Evolutionary conservation across 441 rosid genomes (phyloP).

Genomic region (Croton laevigatus): DNA sequence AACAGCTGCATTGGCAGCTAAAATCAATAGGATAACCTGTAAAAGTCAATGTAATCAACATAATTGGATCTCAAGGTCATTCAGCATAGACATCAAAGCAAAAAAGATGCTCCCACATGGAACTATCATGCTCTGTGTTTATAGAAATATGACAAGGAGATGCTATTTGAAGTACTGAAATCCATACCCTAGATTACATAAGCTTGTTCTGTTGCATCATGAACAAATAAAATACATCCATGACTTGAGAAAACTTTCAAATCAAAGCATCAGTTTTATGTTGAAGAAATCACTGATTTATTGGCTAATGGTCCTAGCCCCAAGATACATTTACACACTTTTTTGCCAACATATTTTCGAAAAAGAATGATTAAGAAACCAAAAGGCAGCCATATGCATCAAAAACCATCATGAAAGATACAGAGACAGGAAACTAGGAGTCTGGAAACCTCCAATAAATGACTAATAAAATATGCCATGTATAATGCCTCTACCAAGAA

Average conservation of each 20-base stretch:
- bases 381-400: neutral
- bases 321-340: neutral
- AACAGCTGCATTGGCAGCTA: slow-evolving; percentile 99
- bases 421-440: neutral
- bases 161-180: neutral
- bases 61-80: slow-evolving; percentile 4
- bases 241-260: neutral
- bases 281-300: neutral
- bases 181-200: slow-evolving; percentile 1
- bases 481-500: neutral
- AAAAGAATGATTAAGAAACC: neutral
- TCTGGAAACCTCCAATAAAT: neutral
- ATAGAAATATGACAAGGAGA: neutral
- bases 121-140: slow-evolving; percentile 4
- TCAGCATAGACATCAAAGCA: slow-evolving; percentile 1
- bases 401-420: neutral
- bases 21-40: slow-evolving; percentile 91
- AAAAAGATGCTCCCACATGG: slow-evolving; percentile 2
- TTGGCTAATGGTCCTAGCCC: neutral
- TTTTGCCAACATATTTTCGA: neutral
- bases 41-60: slow-evolving; percentile 15
- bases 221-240: neutral
- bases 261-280: neutral
- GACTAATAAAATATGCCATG: neutral
- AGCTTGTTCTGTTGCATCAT: neutral